Conservation (phyloP, 2,329 filamentous ascomycete genomes). For the Xenoacremonium recifei region DNA sequence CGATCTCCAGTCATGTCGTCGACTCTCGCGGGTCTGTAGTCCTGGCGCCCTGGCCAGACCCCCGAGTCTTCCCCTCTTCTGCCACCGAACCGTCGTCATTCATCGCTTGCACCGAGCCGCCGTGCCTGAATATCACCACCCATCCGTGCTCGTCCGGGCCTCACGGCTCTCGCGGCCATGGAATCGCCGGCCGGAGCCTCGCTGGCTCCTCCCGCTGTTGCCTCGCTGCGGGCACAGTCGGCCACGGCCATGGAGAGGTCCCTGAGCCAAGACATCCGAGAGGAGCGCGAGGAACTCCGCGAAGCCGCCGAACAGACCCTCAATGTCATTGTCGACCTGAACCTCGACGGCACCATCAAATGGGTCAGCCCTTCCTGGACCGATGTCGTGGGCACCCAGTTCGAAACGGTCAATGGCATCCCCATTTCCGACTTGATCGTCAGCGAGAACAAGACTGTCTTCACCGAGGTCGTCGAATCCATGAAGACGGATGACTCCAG, state of each 20-base stretch:
- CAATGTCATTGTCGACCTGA: slow-evolving; percentile 94
- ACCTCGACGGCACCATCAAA: slow-evolving; percentile 83
- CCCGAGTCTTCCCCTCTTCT: slow-evolving; percentile 28
- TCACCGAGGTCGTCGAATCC: slow-evolving; percentile 78
- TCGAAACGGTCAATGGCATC: slow-evolving; percentile 70
- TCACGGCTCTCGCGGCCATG: slow-evolving; percentile 30
- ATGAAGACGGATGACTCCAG: slow-evolving; percentile 92
- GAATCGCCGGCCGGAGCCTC: slow-evolving; percentile 33
- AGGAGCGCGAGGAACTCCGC: slow-evolving; percentile 89
- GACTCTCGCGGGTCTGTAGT: slow-evolving; percentile 43
- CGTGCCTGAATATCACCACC: slow-evolving; percentile 9
- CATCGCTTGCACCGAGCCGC: no score
- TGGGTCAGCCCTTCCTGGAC: slow-evolving; percentile 98
- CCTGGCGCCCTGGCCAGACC: slow-evolving; percentile 47
- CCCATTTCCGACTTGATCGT: slow-evolving; percentile 79
- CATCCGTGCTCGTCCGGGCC: not conserved
- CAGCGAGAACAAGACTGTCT: slow-evolving; percentile 73
- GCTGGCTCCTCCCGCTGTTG: slow-evolving; percentile 53
- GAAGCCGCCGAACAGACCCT: slow-evolving; percentile 95
- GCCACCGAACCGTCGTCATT: no score
- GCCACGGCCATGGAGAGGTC: slow-evolving; percentile 59
- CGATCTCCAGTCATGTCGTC: slow-evolving; percentile 45
- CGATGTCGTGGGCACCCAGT: slow-evolving; percentile 81
- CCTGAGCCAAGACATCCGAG: slow-evolving; percentile 84
- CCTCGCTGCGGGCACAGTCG: slow-evolving; percentile 49